Evolutionary conservation across 441 rosid species (phyloP), one percentile per base, ranked within the genome.

Genomic region (Theobroma grandiflorum): DNA sequence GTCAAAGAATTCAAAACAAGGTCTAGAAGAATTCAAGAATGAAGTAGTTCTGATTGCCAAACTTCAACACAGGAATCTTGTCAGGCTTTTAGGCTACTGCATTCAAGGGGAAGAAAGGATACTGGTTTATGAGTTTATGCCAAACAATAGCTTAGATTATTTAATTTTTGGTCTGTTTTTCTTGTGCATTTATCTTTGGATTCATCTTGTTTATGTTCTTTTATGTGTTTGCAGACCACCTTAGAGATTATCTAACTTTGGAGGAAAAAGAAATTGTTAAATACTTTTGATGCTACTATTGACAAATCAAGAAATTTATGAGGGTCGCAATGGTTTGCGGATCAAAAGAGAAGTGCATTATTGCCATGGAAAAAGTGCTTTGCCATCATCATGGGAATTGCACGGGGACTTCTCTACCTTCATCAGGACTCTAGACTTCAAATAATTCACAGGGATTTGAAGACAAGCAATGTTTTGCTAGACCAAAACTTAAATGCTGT

Each of bases 391-490:
- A 10, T 18, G 49, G 31, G 33, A 7, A 42, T 67, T 42, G 72
- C 33, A 2, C n/a, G 26, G 9, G 72, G 72, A 38, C 52, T 67
- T 67, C 72, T 67, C 6, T 67, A 67, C 4, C 72, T 42, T 20
- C 72, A 67, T n/a, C 72, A 67, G 3, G 45, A 67, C 20, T 42
- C 72, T 22, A 67, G 33, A 22, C 49, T 67, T 3, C 45, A 42
- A 67, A 67, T 67, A n/a, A 40, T 67, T 18, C 71, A 67, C 53
- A 42, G 72, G 8, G 72, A 67, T 42, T n/a, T 67, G 14, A 67
- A 67, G 20, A n/a, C 72, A 7, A 67, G 72, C 72, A 67, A 67
- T 45, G 42, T 67, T 67, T 16, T 67, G 5, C 49, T 67, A 20
- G 72, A 67, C 35, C 14, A 42, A 14, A 22, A 67, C 45, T 35